Percentiles rank a stretch among this genome's conserved stretches.
These are phyloP conservation scores for Dactylella cylindrospora DNA, from an alignment of 2,329 filamentous ascomycete species.

Conservation along the genomic window DNA sequence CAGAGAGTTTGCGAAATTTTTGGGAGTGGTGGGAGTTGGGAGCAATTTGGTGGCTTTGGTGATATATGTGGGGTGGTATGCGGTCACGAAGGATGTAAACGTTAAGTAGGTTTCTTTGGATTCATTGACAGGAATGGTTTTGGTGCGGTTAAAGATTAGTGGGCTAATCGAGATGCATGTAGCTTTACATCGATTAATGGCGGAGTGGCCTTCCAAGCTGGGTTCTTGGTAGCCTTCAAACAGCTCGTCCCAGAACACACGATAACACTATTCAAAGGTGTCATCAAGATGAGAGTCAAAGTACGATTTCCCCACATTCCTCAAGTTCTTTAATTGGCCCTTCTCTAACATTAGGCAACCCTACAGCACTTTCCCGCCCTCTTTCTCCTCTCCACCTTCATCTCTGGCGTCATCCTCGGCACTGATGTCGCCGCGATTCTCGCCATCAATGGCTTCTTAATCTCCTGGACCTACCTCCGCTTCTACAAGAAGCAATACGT, in stretches of 20 bases:
- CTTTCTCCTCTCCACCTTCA: constrained; percentile 70
- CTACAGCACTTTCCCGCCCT: constrained; percentile 71
- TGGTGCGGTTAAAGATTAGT: no score
- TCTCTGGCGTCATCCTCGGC: constrained; percentile 65
- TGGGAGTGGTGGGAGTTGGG: constrained; percentile 72
- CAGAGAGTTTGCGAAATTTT: constrained; percentile 85
- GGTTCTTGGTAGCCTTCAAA: constrained; percentile 95
- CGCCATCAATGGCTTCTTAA: constrained; percentile 76
- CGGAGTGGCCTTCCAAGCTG: constrained; percentile 83
- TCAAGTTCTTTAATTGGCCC: neutral
- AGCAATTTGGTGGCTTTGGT: constrained; percentile 57
- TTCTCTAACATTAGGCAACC: neutral
- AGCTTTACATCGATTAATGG: constrained; percentile 82
- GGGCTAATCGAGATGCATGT: constrained; percentile 12
- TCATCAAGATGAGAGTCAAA: constrained; percentile 83
- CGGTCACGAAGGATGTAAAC: constrained; percentile 14
- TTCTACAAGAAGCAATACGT: constrained; percentile 83
- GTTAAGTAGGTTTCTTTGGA: constrained; percentile 22
- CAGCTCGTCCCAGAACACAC: constrained; percentile 97
- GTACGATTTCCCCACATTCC: constrained; percentile 57
- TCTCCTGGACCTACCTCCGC: constrained; percentile 91
- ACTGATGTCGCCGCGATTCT: constrained; percentile 79
- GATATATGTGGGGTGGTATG: constrained; percentile 33
- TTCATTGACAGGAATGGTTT: neutral
- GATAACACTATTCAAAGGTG: constrained; percentile 84